A percentile compares a stretch with the other conserved stretches of the same genome.
phyloP scores from a whole-genome alignment of 2,329 filamentous ascomycete genomes.

The Colletotrichum spaethianum region DNA sequence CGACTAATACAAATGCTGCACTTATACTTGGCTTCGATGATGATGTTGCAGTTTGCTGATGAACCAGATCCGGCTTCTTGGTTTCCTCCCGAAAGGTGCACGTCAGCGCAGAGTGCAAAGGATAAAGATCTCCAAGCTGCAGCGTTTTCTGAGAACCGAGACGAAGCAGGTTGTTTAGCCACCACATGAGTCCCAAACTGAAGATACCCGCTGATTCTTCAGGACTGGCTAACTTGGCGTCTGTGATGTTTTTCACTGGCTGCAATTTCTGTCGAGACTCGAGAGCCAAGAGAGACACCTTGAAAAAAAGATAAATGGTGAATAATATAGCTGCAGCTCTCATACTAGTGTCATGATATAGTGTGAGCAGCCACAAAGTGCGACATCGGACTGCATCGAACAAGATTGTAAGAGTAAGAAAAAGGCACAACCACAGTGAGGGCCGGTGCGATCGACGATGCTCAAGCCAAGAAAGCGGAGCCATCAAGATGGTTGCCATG shows the following conservation, averaged over 20 bases:
- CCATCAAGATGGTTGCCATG: not conserved
- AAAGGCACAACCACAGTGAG: not conserved
- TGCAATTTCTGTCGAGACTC: not conserved
- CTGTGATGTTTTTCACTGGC: not conserved
- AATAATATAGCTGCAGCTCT: not conserved
- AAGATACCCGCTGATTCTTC: constrained; percentile 42
- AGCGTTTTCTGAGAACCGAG: constrained; percentile 30
- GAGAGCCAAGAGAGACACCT: not conserved
- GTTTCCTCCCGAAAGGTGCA: not conserved
- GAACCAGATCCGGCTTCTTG: not conserved
- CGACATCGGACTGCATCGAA: not conserved
- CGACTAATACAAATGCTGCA: not conserved
- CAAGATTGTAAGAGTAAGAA: not conserved
- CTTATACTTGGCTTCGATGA: not conserved
- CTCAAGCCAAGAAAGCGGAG: not conserved
- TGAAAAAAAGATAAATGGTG: not conserved
- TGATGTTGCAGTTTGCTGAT: not conserved
- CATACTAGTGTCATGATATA: not conserved
- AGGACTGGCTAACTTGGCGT: constrained; percentile 4
- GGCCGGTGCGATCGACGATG: not conserved
- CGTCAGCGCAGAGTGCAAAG: not conserved
- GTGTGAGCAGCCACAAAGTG: not conserved
- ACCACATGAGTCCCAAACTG: constrained; percentile 44
- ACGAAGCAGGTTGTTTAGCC: constrained; percentile 35
- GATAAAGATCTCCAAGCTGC: constrained; percentile 24